Evolutionary conservation across 2,329 filamentous ascomycete species (phyloP).

Genomic region (Pseudohalonectria lignicola): DNA sequence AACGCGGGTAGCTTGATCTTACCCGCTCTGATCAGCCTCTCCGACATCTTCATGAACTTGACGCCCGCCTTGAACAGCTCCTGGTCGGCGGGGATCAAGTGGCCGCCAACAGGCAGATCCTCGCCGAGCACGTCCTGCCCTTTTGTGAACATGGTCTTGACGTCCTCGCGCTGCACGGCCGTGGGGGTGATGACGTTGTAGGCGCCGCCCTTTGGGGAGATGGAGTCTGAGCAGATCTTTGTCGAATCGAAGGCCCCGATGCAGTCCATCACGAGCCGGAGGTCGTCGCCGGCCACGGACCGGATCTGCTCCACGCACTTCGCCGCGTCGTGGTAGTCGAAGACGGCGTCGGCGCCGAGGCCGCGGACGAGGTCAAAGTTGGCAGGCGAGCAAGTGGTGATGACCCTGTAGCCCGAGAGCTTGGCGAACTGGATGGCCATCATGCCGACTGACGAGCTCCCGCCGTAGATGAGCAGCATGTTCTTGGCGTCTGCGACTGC

Average conservation of each 20-base stretch:
- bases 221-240: constrained; percentile 12
- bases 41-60: neutral
- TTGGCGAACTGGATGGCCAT: constrained; percentile 34
- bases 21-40: neutral
- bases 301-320: constrained; percentile 11
- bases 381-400: constrained; percentile 23
- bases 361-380: constrained; percentile 26
- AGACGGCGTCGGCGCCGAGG: constrained; percentile 31
- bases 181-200: neutral
- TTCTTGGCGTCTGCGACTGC: neutral
- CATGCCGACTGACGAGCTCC: constrained; percentile 43
- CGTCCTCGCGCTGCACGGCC: neutral
- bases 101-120: neutral
- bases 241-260: constrained; percentile 14
- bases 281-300: constrained; percentile 9
- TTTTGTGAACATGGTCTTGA: neutral
- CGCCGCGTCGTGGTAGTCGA: constrained; percentile 29
- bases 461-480: constrained; percentile 30
- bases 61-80: neutral
- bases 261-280: constrained; percentile 24
- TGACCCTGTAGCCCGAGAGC: constrained; percentile 24
- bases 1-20: neutral
- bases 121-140: neutral
- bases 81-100: neutral
- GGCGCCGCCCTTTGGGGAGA: neutral